Base-by-base conservation (phyloP, 2,329 filamentous ascomycete genomes). In the Coniochaeta sp. region DNA sequence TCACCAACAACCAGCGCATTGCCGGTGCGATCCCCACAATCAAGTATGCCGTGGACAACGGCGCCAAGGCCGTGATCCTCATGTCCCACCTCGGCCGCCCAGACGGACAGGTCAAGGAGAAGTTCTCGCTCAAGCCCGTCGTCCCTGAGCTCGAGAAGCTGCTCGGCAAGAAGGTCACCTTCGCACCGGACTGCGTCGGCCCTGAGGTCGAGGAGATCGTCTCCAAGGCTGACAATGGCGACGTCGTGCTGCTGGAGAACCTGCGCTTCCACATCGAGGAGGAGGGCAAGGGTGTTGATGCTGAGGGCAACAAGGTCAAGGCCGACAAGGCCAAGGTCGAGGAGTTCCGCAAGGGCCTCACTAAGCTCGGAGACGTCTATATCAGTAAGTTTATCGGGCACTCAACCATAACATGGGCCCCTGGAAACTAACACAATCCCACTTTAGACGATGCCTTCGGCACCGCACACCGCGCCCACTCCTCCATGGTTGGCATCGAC, bases 61-160 rank as follows among this genome's bases (percentile, higher is more conserved):
- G 90, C 68, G 93, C 93, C 74, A 96, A 96, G 83, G 82, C 92
- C 57, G 93, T 99, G 63, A 80, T 98, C 71, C 86, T 99, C 74
- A 99, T 99, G 95, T 98, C 93, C 73, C 95, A 99, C 78, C 89
- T 99, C 64, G 95, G 95, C 71, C 93, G 95, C 59, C 95, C 95
- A 65, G 90, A 98, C 74, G 95, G 95, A 75, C 87, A 91, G 76
- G 81, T 79, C 73, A 96, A 96, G 80, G 77, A 86, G 67, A 98
- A 99, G 82, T 99, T 95, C 87, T 96, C 90, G 72, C 83, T 99
- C 73, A 87, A 93, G 82, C 93, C 93, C 64, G 91, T 99, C 65
- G 89, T 95, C 34, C 81, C 90, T 65, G 91, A 96, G 81, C 88
- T 97, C 60, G 90, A 96, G 87, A 93, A 93, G 83, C 86, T 93